Evolutionary conservation across 306 rosid species (phyloP).

Genomic region (Oxytropis ochrocephala): DNA sequence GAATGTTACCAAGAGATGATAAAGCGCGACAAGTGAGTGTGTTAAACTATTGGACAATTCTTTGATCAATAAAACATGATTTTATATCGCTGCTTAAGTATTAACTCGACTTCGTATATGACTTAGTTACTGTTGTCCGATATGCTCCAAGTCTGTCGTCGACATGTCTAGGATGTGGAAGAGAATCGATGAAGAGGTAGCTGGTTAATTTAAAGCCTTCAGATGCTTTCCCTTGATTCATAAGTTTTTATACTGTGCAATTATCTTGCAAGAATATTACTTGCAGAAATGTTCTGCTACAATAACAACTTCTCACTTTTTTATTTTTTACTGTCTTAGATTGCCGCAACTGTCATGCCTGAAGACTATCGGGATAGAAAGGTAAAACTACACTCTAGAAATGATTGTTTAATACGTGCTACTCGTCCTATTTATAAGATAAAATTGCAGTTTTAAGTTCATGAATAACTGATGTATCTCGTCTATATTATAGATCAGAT

Average conservation of each 20-base stretch:
- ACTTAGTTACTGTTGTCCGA: slow-evolving; percentile 78
- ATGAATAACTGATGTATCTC: no score
- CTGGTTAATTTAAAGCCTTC: background rate
- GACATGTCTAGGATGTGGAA: slow-evolving; percentile 89
- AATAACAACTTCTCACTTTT: slow-evolving; percentile 13
- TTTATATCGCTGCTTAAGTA: background rate
- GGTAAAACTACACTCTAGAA: slow-evolving; percentile 35
- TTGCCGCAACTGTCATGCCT: slow-evolving; percentile 80
- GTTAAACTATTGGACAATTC: background rate
- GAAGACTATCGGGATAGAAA: slow-evolving; percentile 73
- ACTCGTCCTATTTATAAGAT: no score
- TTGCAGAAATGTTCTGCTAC: background rate
- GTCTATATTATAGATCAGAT: no score
- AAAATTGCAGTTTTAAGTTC: no score
- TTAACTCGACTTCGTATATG: slow-evolving; percentile 19
- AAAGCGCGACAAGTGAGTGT: slow-evolving; percentile 64
- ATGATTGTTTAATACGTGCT: background rate
- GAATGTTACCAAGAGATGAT: slow-evolving; percentile 83
- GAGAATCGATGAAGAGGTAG: slow-evolving; percentile 95
- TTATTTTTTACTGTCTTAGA: slow-evolving; percentile 39
- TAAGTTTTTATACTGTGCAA: background rate
- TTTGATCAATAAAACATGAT: background rate
- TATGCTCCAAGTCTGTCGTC: slow-evolving; percentile 75
- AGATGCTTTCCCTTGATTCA: slow-evolving; percentile 1
- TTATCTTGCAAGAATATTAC: slow-evolving; percentile 3